A percentile compares a stretch with the other conserved stretches of the same genome.
These are phyloP conservation scores for Raphanus hybrid DNA, from an alignment of 441 rosid genomes.

Conservation along the genomic window DNA sequence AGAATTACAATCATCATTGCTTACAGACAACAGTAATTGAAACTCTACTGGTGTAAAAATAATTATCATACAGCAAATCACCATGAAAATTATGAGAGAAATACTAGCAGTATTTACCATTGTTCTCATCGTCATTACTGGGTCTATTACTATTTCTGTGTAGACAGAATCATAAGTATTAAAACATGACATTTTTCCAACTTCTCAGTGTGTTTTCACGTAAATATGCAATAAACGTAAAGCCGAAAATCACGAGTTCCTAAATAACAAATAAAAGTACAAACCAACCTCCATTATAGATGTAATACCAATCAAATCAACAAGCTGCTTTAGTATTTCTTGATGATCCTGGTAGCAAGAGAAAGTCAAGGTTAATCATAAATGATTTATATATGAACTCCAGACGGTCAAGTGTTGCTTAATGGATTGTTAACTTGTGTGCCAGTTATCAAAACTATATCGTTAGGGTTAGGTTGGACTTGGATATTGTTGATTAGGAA, in stretches of 20 bases:
- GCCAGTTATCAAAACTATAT: conserved; percentile 3
- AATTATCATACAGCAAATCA: conserved; percentile 8
- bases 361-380: conserved; percentile 34
- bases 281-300: conserved; percentile 93
- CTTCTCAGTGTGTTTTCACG: conserved; percentile 9
- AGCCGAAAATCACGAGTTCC: conserved; percentile 22
- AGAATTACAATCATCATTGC: background rate
- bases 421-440: conserved; percentile 10
- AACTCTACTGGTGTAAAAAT: conserved; percentile 1
- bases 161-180: conserved; percentile 21
- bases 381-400: conserved; percentile 12
- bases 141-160: conserved; percentile 11
- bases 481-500: conserved; percentile 26
- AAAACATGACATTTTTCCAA: conserved; percentile 16
- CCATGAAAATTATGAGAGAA: conserved; percentile 16
- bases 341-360: conserved; percentile 67
- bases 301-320: conserved; percentile 91
- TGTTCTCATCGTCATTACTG: conserved; percentile 15
- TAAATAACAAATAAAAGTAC: conserved; percentile 21
- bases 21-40: conserved; percentile 13
- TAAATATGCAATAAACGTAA: background rate
- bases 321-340: conserved; percentile 69
- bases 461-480: conserved; percentile 2
- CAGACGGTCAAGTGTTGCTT: conserved; percentile 15
- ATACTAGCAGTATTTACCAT: conserved; percentile 11